Percentiles rank a stretch among this genome's conserved stretches.
Conservation (phyloP, 78 protist genomes). For the Blattamonas nauphoetae region DNA sequence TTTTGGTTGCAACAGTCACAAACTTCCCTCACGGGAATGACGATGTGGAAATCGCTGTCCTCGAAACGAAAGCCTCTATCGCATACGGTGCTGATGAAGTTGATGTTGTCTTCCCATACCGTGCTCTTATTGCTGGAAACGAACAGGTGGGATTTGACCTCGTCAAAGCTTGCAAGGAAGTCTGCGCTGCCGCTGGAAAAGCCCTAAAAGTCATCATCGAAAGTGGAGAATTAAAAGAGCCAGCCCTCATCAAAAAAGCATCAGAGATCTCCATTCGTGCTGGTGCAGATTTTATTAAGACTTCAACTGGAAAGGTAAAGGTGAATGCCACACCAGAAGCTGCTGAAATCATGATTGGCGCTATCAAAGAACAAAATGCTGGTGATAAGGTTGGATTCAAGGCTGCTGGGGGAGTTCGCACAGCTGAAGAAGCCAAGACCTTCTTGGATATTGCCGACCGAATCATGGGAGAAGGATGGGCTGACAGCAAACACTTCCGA, state of each 20-base stretch:
- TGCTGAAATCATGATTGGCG: conserved; percentile 4
- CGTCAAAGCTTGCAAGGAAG: neutral
- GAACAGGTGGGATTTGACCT: neutral
- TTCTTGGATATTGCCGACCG: conserved; percentile 9
- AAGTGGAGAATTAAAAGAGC: conserved; percentile 12
- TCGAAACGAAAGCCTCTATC: conserved; percentile 14
- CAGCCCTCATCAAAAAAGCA: conserved; percentile 1
- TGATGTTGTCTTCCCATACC: conserved; percentile 25
- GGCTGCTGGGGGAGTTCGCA: conserved; percentile 37
- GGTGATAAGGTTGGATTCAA: conserved; percentile 20
- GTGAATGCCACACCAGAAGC: conserved; percentile 19
- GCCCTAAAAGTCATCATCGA: conserved; percentile 16
- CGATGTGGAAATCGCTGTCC: neutral
- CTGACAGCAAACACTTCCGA: neutral
- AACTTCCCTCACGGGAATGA: conserved; percentile 33
- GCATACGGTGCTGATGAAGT: conserved; percentile 33
- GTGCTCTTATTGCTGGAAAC: neutral
- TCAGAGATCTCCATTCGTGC: conserved; percentile 15
- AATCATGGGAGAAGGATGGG: conserved; percentile 9
- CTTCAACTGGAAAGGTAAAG: conserved; percentile 22
- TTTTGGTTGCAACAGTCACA: conserved; percentile 23
- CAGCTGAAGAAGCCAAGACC: conserved; percentile 9
- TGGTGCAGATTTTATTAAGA: conserved; percentile 37
- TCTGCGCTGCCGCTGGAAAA: neutral
- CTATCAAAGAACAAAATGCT: conserved; percentile 11